Conservation (phyloP, 495 filamentous ascomycete genomes). For the Talaromyces adpressus region DNA sequence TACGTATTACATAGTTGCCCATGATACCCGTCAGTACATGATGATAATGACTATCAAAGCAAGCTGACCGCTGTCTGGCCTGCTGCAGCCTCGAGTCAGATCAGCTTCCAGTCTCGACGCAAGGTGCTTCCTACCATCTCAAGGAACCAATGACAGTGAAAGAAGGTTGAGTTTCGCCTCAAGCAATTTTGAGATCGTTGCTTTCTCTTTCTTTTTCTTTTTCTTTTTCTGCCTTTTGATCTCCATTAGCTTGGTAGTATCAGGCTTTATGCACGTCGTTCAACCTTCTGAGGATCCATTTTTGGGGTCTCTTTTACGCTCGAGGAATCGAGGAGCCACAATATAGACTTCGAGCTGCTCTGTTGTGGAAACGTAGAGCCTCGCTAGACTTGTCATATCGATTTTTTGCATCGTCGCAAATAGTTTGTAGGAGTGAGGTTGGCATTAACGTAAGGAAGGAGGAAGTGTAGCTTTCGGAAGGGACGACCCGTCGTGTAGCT, state of each 20-base stretch:
- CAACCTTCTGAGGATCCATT: neutral
- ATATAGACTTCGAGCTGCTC: neutral
- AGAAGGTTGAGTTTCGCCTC: neutral
- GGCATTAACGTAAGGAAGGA: neutral
- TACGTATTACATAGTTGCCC: neutral
- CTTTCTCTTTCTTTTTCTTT: neutral
- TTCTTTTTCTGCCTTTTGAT: neutral
- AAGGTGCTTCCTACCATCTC: neutral
- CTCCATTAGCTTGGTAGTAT: neutral
- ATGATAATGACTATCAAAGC: neutral
- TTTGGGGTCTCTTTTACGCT: neutral
- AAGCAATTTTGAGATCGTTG: neutral
- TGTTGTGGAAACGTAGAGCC: neutral
- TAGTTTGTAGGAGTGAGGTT: neutral
- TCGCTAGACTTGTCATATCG: neutral
- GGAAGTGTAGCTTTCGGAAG: constrained; percentile 1
- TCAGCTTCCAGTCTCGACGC: neutral
- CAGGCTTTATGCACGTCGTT: neutral
- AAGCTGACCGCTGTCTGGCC: neutral
- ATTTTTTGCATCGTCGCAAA: neutral
- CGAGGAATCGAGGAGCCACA: neutral
- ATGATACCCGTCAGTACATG: neutral
- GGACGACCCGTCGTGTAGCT: constrained; percentile 1
- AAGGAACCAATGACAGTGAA: neutral
- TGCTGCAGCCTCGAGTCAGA: neutral